phyloP scores from a whole-genome alignment of 306 rosid genomes.

The Corylus avellana region DNA sequence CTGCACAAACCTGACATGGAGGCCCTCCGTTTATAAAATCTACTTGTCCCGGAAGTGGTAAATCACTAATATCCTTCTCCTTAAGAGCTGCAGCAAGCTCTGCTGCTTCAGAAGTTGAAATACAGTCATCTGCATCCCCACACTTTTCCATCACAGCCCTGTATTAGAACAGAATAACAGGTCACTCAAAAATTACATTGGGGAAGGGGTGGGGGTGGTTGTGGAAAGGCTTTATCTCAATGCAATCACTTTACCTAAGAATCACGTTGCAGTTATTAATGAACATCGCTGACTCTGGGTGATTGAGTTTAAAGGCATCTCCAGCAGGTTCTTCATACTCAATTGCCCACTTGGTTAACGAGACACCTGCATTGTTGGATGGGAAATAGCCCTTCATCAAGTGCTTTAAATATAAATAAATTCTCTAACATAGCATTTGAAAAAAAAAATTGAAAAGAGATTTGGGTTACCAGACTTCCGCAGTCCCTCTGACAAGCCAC shows the following conservation, averaged over 20 bases:
- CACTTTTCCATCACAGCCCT: constrained; percentile 93
- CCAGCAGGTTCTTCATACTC: constrained; percentile 99
- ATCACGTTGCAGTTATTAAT: constrained; percentile 88
- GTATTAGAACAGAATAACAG: constrained; percentile 31
- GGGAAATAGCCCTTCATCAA: constrained; percentile 8
- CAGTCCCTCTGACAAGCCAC: constrained; percentile 92
- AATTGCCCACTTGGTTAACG: constrained; percentile 92
- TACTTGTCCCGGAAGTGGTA: constrained; percentile 90
- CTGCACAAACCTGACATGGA: constrained; percentile 78
- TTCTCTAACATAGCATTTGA: constrained; percentile 1
- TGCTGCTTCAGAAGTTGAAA: constrained; percentile 79
- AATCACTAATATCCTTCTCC: constrained; percentile 50
- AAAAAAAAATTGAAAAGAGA: not conserved
- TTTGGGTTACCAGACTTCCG: constrained; percentile 60
- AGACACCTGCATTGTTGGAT: constrained; percentile 54
- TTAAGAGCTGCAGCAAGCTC: constrained; percentile 65
- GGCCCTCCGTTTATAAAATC: constrained; percentile 99
- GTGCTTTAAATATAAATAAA: not conserved
- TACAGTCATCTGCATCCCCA: constrained; percentile 88
- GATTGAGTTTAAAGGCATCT: constrained; percentile 82
- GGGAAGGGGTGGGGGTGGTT: not conserved
- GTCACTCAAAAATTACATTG: constrained; percentile 14
- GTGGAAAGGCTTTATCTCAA: not conserved
- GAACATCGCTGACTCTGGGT: constrained; percentile 76
- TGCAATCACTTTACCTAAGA: constrained; percentile 52